phyloP scores from a whole-genome alignment of 1,139 yeast species.

The Pichia sp. region DNA sequence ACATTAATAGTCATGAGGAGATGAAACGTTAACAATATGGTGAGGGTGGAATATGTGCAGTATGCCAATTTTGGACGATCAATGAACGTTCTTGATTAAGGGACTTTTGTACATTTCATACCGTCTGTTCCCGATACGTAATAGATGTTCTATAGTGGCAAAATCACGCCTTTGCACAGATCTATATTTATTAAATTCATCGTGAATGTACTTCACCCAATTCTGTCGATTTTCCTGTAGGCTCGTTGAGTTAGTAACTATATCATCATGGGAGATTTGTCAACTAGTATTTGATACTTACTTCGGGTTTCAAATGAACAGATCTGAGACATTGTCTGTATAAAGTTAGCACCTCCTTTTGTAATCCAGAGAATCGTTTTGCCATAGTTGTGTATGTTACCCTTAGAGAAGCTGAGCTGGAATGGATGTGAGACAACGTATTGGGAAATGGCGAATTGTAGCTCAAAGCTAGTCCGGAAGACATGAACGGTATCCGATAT shows the following conservation, averaged over 20 bases:
- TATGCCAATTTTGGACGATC: too few species aligned
- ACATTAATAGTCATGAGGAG: too few species aligned
- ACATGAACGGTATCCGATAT: too few species aligned
- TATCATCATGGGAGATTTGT: not conserved
- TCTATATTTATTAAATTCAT: conserved; percentile 58
- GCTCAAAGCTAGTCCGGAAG: too few species aligned
- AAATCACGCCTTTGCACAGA: conserved; percentile 70
- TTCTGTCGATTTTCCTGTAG: conserved; percentile 23
- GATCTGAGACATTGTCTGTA: conserved; percentile 54
- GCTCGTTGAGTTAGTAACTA: not conserved
- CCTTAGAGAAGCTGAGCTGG: too few species aligned
- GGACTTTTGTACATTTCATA: conserved; percentile 67
- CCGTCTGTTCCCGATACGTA: conserved; percentile 68
- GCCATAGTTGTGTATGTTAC: conserved; percentile 8
- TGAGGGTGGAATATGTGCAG: too few species aligned
- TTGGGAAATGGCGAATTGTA: too few species aligned
- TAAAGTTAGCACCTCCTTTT: conserved; percentile 44
- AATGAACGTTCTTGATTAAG: conserved; percentile 55
- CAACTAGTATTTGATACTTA: conserved; percentile 16
- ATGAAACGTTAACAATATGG: too few species aligned
- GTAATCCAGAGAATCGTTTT: conserved; percentile 27
- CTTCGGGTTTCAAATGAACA: conserved; percentile 49
- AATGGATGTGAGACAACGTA: too few species aligned
- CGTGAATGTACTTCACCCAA: conserved; percentile 35
- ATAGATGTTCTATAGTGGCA: conserved; percentile 75